Base-by-base conservation (phyloP, 306 rosid genomes). In the Erythrophleum fordii region DNA sequence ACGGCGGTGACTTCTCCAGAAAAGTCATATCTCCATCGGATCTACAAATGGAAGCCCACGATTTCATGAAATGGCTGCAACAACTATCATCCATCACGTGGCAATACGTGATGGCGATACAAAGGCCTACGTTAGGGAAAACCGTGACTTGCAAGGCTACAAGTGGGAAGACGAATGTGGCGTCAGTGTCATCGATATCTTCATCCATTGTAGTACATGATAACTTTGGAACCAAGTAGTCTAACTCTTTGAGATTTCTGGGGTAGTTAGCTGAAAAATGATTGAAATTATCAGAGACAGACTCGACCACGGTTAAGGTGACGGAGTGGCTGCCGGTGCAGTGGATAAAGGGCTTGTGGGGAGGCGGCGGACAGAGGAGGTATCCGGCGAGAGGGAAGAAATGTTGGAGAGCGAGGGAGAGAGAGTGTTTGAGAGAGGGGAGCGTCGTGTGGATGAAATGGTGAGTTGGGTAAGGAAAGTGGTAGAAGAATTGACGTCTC, bases 401-500 rank as follows among this genome's bases (percentile, higher is more conserved):
- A 35, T 28, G 52, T 37, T 76, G 80, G 59, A 84, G 87, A 8
- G 84, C 17, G 0, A 45, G 73, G 26, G 91, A 87, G 52, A 89
- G 90, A 44, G 95, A 78, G 74, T 13, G 81, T 51, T 84, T 87
- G 72, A 89, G 91, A 58, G 53, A 59, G 6, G 91, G 90, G 69
- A 91, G 74, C 17, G 68, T 34, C 2, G 60, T 80, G 73, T 68
- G 45, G 3, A 64, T 66, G 72, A 89, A 87, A 76, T 84, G 64
- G 45, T 69, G 22, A 2, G 72, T 79, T 18, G 88, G 20, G 20
- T 25, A 26, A 0, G 89, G 82, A 67, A 76, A 81, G 2, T 85
- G 64, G 35, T 86, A 89, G 86, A 91, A 88, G 79, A 89, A 89
- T 76, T 75, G 86, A 46, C 89, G 84, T 65, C 45, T 79, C 1